Base-by-base conservation (phyloP, 1,284 basidiomycete genomes). In the Ustilago bromivora region DNA sequence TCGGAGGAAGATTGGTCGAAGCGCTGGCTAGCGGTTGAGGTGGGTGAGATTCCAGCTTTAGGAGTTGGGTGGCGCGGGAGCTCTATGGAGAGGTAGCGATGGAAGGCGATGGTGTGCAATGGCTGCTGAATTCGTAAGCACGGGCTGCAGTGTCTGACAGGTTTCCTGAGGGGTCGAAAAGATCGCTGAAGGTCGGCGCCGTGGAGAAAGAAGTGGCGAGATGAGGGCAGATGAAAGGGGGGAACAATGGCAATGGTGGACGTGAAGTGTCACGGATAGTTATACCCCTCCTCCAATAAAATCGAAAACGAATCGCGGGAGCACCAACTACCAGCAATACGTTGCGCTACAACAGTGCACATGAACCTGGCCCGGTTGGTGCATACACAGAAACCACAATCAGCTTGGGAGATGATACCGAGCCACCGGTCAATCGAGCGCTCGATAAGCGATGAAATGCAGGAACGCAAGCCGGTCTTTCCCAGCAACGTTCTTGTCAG, bases 371-470 rank as follows among this genome's bases (percentile, higher is more conserved):
- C n/a, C 5, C 43, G n/a, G 7, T 19, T n/a, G 19, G 8, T 46
- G 43, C n/a, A 46, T 46, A n/a, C 19, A 19, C 43, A 28, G 43
- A 41, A 17, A 4, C 13, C 36, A 41, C n/a, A 46, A 19, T 11
- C 43, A 46, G n/a, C n/a, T 28, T 28, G 23, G 23, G 15, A 46
- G 43, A 46, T 46, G 43, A 53, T 15, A 32, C 28, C 49, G 28
- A 51, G 28, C 3, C 49, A 51, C 28, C 3, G 49, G 49, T 17
- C 28, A 51, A 51, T 19, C 43, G 43, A 46, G 43, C 43, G 3
- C 49, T 51, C 49, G 49, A 51, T 51, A 51, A 51, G 49, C 23
- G 23, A 51, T 32, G 49, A 51, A 51, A 51, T 32, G 49, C 49
- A 51, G 49, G 49, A 51, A 51, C 49, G 31, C 49, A 23, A 32